These are phyloP conservation scores for Sindora glabra DNA, from an alignment of 306 rosid genomes.

Conservation along the genomic window DNA sequence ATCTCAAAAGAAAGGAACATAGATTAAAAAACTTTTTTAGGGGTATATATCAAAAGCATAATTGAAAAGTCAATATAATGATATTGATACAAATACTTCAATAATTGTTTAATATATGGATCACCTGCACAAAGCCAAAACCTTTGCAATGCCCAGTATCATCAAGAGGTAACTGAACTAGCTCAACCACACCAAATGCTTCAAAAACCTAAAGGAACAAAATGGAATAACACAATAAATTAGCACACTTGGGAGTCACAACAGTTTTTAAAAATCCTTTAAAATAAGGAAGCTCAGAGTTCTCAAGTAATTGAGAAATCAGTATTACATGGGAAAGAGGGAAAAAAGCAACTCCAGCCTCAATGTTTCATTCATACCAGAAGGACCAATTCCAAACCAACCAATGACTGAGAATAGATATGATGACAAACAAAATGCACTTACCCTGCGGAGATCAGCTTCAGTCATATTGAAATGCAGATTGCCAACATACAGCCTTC, in stretches of 20 bases:
- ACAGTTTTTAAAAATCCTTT: not conserved
- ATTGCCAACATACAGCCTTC: conserved; percentile 95
- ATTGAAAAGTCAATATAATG: not conserved
- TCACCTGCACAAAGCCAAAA: conserved; percentile 94
- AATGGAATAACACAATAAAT: conserved; percentile 4
- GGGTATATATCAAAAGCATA: too few species aligned
- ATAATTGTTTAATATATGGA: conserved; percentile 3
- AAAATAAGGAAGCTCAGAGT: not conserved
- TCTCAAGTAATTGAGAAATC: not conserved
- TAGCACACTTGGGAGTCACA: not conserved
- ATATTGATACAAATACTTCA: not conserved
- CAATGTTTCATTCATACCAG: conserved; percentile 5
- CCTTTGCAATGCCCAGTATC: conserved; percentile 91
- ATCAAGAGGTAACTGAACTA: conserved; percentile 89
- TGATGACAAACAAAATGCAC: conserved; percentile 4
- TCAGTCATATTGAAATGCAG: conserved; percentile 77
- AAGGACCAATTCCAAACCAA: conserved; percentile 2
- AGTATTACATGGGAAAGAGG: not conserved
- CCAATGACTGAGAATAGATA: too few species aligned
- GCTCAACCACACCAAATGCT: conserved; percentile 93
- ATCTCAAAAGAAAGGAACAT: too few species aligned
- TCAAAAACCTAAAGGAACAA: conserved; percentile 68
- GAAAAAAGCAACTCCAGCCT: not conserved
- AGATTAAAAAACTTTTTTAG: conserved; percentile 2
- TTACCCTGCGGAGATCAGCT: conserved; percentile 82